Conservation (phyloP, 2,329 filamentous ascomycete species). For the Teratosphaeria pseudoeucalypti region DNA sequence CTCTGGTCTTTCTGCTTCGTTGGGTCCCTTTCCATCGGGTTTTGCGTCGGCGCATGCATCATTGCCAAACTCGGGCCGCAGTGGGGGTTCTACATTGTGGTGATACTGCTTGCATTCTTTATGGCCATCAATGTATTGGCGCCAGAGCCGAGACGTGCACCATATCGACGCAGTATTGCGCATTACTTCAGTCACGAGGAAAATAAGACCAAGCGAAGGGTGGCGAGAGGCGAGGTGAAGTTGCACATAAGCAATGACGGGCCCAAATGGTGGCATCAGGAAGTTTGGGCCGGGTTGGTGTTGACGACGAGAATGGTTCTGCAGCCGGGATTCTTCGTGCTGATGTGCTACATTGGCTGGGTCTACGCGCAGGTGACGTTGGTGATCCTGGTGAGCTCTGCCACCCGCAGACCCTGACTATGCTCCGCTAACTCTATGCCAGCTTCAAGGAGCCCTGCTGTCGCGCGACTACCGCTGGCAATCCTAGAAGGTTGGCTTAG, state of each 20-base stretch:
- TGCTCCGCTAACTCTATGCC: slow-evolving; percentile 5
- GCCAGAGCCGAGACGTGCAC: slow-evolving; percentile 61
- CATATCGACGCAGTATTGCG: slow-evolving; percentile 57
- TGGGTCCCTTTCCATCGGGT: slow-evolving; percentile 61
- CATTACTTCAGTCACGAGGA: slow-evolving; percentile 44
- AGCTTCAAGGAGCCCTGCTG: slow-evolving; percentile 58
- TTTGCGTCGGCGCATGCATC: slow-evolving; percentile 59
- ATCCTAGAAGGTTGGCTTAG: slow-evolving; percentile 56
- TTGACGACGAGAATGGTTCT: slow-evolving; percentile 60
- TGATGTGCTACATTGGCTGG: slow-evolving; percentile 66
- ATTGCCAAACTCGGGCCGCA: slow-evolving; percentile 54
- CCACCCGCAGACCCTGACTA: background rate
- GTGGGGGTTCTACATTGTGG: slow-evolving; percentile 68
- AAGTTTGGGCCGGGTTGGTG: slow-evolving; percentile 59
- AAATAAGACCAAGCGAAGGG: slow-evolving; percentile 40
- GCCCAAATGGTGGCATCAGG: slow-evolving; percentile 67
- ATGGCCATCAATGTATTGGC: slow-evolving; percentile 60
- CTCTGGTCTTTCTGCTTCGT: slow-evolving; percentile 71
- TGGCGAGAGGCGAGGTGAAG: slow-evolving; percentile 65
- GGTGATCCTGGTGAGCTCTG: slow-evolving; percentile 51
- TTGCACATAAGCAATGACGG: slow-evolving; percentile 63
- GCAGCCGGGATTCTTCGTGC: slow-evolving; percentile 62
- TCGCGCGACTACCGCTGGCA: slow-evolving; percentile 57
- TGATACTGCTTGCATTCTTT: slow-evolving; percentile 55
- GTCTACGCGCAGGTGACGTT: slow-evolving; percentile 68